These are phyloP conservation scores for Penicillium italicum DNA, from an alignment of 2,329 filamentous ascomycete genomes.

Conservation along the genomic window DNA sequence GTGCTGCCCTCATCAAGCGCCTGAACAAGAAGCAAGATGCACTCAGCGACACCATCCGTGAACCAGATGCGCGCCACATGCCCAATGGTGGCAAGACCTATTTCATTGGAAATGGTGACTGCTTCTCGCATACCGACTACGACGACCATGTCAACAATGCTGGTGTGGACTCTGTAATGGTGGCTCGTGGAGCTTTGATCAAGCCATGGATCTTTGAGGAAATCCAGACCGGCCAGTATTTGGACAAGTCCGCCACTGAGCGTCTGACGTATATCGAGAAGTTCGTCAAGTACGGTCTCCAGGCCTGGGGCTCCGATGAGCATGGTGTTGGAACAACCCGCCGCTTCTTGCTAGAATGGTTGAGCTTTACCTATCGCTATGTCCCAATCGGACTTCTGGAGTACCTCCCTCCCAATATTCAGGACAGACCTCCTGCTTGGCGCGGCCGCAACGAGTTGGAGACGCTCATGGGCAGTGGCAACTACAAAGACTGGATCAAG, in stretches of 20 bases:
- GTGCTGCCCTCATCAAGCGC: slow-evolving; percentile 74
- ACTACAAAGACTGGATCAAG: slow-evolving; percentile 98
- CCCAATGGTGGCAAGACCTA: slow-evolving; percentile 71
- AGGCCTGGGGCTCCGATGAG: slow-evolving; percentile 95
- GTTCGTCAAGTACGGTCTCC: slow-evolving; percentile 84
- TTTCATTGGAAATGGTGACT: slow-evolving; percentile 95
- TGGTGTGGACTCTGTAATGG: slow-evolving; percentile 90
- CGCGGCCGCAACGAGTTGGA: slow-evolving; percentile 84
- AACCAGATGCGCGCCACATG: slow-evolving; percentile 71
- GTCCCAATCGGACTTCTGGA: slow-evolving; percentile 86
- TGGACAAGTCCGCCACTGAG: slow-evolving; percentile 90
- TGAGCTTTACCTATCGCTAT: slow-evolving; percentile 91
- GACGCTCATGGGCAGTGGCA: slow-evolving; percentile 82
- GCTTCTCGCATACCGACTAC: slow-evolving; percentile 90
- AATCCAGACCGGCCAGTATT: slow-evolving; percentile 84
- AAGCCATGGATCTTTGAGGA: slow-evolving; percentile 99
- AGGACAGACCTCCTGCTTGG: slow-evolving; percentile 84
- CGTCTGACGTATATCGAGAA: slow-evolving; percentile 81
- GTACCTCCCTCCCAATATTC: slow-evolving; percentile 78
- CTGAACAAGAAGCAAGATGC: slow-evolving; percentile 67
- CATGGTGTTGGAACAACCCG: slow-evolving; percentile 86
- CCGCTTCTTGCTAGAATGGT: slow-evolving; percentile 89
- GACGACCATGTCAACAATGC: slow-evolving; percentile 70
- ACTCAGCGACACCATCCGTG: slow-evolving; percentile 70
- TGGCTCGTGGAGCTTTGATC: slow-evolving; percentile 90